Evolutionary conservation across 2,329 filamentous ascomycete genomes (phyloP).

Genomic region (Sphaerostilbella broomeana): DNA sequence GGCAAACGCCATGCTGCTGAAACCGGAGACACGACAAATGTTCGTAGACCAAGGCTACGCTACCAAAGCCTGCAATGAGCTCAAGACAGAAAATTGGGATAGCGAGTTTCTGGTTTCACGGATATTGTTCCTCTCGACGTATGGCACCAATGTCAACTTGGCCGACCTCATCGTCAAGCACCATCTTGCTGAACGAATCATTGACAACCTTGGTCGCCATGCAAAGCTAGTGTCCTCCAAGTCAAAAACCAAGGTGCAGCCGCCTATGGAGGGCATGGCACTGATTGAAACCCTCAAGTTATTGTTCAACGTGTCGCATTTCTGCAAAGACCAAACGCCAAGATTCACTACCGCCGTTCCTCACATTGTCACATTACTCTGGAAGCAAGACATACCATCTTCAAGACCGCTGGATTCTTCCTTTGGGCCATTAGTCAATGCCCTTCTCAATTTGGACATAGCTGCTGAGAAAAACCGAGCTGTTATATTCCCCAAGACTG

Average conservation of each 20-base stretch:
- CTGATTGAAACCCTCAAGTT: conserved; percentile 80
- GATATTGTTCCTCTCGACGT: conserved; percentile 39
- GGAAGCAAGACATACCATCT: conserved; percentile 48
- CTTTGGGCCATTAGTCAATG: conserved; percentile 67
- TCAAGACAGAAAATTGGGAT: conserved; percentile 69
- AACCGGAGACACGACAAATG: conserved; percentile 37
- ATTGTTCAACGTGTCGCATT: conserved; percentile 80
- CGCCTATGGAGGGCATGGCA: conserved; percentile 70
- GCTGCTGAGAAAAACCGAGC: conserved; percentile 44
- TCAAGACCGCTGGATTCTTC: conserved; percentile 66
- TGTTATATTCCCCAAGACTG: conserved; percentile 60
- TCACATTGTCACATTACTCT: conserved; percentile 64
- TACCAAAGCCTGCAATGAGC: conserved; percentile 58
- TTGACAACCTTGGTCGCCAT: conserved; percentile 65
- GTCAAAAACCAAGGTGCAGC: conserved; percentile 25
- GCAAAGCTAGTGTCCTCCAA: conserved; percentile 36
- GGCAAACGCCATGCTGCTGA: conserved; percentile 64
- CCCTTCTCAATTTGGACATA: conserved; percentile 71
- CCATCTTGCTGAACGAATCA: conserved; percentile 50
- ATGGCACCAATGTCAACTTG: conserved; percentile 43
- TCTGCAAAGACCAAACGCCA: conserved; percentile 54
- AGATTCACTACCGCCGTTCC: conserved; percentile 63
- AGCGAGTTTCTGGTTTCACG: conserved; percentile 71
- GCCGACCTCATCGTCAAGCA: conserved; percentile 40
- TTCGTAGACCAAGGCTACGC: conserved; percentile 43